Evolutionary conservation across 345 rosid species (phyloP), one percentile per base, ranked within the genome.

Genomic region (Arabidopsis suecica): DNA sequence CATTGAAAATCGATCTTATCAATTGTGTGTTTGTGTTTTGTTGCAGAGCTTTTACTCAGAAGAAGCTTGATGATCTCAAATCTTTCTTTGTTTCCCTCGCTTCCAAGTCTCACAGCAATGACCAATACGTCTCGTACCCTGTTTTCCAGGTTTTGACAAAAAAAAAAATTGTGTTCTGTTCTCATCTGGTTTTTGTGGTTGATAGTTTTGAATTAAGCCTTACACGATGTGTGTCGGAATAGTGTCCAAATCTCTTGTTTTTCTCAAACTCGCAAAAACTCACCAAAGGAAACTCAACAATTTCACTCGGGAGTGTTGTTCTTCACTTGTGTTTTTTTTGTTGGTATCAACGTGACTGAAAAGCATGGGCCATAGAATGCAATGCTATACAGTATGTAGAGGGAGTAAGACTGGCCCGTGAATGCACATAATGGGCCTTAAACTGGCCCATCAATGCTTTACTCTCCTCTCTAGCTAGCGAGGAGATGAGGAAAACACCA

Each of bases 101-200:
- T 16, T 16, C 18, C 18, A 16, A 16, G 18, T 16, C 18, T 16
- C 77, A 86, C 40, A 82, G 82, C 86, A 83, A 83, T 20, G 84
- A 75, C 5, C 76, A 49, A 41, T 79, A 68, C 76, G 76, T 89
- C 47, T 82, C 93, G 33, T 78, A 67, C 41, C 60, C 89, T 5
- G 82, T 79, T 68, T 93, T 93, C 82, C 86, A 91, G 96, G 96
- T 16, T 87, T 65, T 65, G 62, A 42, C 40, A 16, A 16, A 16
- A 16, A 16, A 16, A 16, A 16, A 16, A 45, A 41, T 72, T 47
- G 6, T 37, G 38, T 28, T 7, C 5, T 34, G 2, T 30, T 55
- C 3, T 62, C 55, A 51, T 42, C 57, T 12, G 53, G 37, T 34
- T 66, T 65, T 9, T 55, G 54, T 9, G 33, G 11, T 41, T 56